Evolutionary conservation across 1,139 yeast genomes (phyloP).

Genomic region (Pichia sp.): DNA sequence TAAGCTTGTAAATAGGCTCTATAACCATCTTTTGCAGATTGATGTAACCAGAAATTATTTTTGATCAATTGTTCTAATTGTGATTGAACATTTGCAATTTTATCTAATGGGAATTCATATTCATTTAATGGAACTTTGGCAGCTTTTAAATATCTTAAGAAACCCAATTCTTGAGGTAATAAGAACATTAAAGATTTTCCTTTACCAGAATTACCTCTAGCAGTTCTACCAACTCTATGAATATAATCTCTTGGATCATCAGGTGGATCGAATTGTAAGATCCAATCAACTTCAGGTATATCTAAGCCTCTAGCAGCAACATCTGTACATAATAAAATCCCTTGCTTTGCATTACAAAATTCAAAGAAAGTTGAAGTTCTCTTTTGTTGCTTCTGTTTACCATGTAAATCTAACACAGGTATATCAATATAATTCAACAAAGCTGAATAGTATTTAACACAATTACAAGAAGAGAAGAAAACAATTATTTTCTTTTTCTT

Average conservation of each 20-base stretch:
- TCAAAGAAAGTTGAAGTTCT: slow-evolving; percentile 96
- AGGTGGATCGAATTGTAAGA: slow-evolving; percentile 95
- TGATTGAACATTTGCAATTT: slow-evolving; percentile 91
- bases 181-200: slow-evolving; percentile 94
- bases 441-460: slow-evolving; percentile 94
- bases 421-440: slow-evolving; percentile 88
- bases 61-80: slow-evolving; percentile 87
- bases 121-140: slow-evolving; percentile 97
- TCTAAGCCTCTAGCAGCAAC: slow-evolving; percentile 98
- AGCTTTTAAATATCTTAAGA: slow-evolving; percentile 85
- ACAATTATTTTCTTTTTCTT: slow-evolving; percentile 94
- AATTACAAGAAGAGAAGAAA: slow-evolving; percentile 90
- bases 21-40: slow-evolving; percentile 95
- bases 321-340: slow-evolving; percentile 88
- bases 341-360: slow-evolving; percentile 93
- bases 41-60: slow-evolving; percentile 89
- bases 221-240: slow-evolving; percentile 97
- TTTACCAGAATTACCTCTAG: slow-evolving; percentile 86
- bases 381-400: slow-evolving; percentile 97
- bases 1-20: slow-evolving; percentile 94
- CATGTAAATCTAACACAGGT: slow-evolving; percentile 93
- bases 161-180: slow-evolving; percentile 90
- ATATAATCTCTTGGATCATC: slow-evolving; percentile 98
- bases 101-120: slow-evolving; percentile 88
- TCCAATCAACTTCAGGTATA: slow-evolving; percentile 97